Base-by-base conservation (phyloP, 176 grass and related monocot genomes). In the Thinopyrum elongatum region DNA sequence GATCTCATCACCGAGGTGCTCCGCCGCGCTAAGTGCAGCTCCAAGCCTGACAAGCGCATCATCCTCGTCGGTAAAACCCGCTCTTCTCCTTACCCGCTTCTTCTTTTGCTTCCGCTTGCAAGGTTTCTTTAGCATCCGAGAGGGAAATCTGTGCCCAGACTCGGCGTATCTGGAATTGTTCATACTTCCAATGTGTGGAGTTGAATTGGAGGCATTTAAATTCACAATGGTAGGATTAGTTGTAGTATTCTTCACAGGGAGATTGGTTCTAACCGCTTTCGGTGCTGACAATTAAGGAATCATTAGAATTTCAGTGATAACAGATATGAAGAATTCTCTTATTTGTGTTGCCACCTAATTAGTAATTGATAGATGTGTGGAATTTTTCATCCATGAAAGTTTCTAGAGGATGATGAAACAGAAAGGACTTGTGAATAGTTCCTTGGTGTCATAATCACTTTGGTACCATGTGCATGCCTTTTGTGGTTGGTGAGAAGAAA, bases 1-100 rank as follows among this genome's bases (percentile, higher is more conserved):
- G 92, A 98, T 90, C 88, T 98, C 88, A 98, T 95, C 92, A 86
- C 90, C 84, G 96, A 98, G 93, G 86, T 98, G 63, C 96, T 98
- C 76, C 93, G 86, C 82, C 93, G 93, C 46, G 88, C 91, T 92
- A 98, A 94, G 86, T 98, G 96, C 86, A 86, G 91, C 23, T 88
- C 96, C 73, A 98, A 95, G 90, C 97, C 94, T 8, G 94, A 98
- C 84, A 98, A 95, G 82, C 97, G 92, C 86, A 87, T 98, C 90
- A 94, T 95, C 89, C 94, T 98, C 64, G 75, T 98, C 71, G 97
- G 94, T 95, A 89, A 59, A 21, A 5, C 6, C 27, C 19, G 3
- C 1, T 34, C 7, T 27, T 12, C 13, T 16, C 35, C 21, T 6
- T 8, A 8, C 8, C 72, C 10, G 3, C 29, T 1, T 11, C 66